phyloP scores from a whole-genome alignment of 441 rosid species.

The Gossypium trilobum region DNA sequence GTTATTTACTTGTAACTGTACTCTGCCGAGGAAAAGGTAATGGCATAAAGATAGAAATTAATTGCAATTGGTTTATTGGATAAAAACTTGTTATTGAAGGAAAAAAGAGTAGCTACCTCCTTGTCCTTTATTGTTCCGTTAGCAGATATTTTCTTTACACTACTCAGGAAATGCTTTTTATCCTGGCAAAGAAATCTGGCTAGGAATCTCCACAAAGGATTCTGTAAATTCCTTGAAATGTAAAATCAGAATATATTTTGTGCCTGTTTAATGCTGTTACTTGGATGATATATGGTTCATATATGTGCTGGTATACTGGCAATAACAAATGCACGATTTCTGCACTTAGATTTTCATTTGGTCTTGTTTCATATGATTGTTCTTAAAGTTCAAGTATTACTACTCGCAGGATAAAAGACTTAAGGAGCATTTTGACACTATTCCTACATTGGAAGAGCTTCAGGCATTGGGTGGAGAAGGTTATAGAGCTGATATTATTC shows the following conservation, averaged over 20 bases:
- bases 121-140: background rate
- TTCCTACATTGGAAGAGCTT: constrained; percentile 87
- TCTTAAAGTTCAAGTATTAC: background rate
- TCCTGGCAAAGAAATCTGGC: background rate
- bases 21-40: background rate
- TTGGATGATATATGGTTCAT: background rate
- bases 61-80: background rate
- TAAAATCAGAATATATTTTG: background rate
- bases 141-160: background rate
- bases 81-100: background rate
- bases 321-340: background rate
- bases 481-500: constrained; percentile 69
- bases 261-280: background rate
- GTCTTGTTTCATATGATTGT: background rate
- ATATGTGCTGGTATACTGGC: background rate
- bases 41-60: background rate
- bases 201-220: background rate
- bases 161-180: background rate
- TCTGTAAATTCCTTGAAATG: background rate
- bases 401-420: constrained; percentile 70
- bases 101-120: background rate
- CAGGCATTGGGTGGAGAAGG: constrained; percentile 72
- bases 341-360: background rate
- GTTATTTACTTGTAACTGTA: background rate
- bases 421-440: constrained; percentile 57